phyloP scores from a whole-genome alignment of 352 stramenopile species.

The Phytophthora vignae region DNA sequence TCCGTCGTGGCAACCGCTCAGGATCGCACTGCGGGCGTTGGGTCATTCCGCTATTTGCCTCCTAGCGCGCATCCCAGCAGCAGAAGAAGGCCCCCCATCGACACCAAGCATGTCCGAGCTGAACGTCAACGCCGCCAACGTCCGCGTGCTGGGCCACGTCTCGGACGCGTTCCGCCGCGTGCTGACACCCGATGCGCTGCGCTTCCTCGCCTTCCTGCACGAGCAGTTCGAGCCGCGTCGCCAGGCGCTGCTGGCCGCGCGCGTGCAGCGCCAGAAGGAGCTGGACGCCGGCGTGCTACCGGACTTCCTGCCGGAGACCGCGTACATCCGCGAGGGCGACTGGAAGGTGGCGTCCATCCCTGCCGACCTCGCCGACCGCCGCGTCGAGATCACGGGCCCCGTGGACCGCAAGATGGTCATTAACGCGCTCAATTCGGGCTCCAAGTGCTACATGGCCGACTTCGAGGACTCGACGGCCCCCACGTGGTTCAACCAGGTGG shows the following conservation, averaged over 20 bases:
- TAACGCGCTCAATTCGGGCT: constrained; percentile 96
- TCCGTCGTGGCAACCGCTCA: constrained; percentile 8
- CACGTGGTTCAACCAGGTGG: constrained; percentile 94
- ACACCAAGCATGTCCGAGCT: constrained; percentile 57
- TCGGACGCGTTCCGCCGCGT: constrained; percentile 85
- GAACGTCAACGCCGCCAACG: constrained; percentile 57
- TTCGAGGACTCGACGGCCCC: constrained; percentile 95
- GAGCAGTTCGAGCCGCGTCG: constrained; percentile 83
- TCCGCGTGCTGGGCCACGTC: constrained; percentile 88
- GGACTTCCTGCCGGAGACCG: constrained; percentile 88
- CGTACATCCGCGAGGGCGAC: constrained; percentile 83
- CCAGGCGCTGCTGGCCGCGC: constrained; percentile 56
- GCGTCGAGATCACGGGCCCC: constrained; percentile 96
- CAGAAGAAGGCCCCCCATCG: not conserved
- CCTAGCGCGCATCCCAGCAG: constrained; percentile 14
- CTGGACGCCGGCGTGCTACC: constrained; percentile 91
- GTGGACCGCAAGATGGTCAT: constrained; percentile 98
- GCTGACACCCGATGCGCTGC: constrained; percentile 90
- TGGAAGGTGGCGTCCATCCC: constrained; percentile 86
- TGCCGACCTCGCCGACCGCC: constrained; percentile 89
- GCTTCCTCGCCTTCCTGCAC: constrained; percentile 93
- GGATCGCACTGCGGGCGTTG: constrained; percentile 5
- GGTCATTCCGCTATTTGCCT: constrained; percentile 41
- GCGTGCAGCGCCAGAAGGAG: constrained; percentile 68
- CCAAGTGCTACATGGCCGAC: constrained; percentile 97